phyloP scores from a whole-genome alignment of 352 stramenopile species.

The Blastocystis sp. region DNA sequence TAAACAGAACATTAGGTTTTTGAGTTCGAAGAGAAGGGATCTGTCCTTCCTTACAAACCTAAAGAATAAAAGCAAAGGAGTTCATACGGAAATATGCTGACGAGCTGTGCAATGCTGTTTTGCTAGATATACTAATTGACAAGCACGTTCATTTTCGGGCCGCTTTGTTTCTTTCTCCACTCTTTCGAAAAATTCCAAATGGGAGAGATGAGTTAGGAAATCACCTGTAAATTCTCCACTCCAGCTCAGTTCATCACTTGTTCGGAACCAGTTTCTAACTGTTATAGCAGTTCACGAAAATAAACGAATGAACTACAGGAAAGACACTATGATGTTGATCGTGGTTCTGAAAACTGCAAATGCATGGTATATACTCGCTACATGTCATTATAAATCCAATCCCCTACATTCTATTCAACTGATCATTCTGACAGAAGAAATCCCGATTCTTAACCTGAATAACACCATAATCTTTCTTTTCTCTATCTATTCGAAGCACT shows the following conservation, averaged over 20 bases:
- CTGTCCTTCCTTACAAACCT: background rate
- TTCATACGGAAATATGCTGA: background rate
- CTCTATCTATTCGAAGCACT: background rate
- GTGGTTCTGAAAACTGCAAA: background rate
- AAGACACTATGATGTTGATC: background rate
- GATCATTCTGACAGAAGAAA: background rate
- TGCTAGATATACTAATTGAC: background rate
- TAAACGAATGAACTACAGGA: background rate
- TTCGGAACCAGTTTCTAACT: background rate
- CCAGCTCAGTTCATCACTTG: background rate
- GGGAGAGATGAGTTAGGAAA: background rate
- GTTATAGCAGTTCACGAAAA: background rate
- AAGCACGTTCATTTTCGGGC: background rate
- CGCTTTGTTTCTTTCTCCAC: background rate
- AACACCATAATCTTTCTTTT: background rate
- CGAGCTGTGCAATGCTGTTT: background rate
- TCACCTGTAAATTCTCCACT: background rate
- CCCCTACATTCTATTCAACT: background rate
- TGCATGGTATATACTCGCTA: constrained; percentile 4
- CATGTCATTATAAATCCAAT: background rate
- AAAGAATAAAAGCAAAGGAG: background rate
- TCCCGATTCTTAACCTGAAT: background rate
- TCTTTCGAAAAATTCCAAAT: background rate
- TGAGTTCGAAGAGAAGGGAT: background rate
- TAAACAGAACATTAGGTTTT: background rate